phyloP scores from a whole-genome alignment of 805 yeast species.

The Ogataea nitratoaversa region DNA sequence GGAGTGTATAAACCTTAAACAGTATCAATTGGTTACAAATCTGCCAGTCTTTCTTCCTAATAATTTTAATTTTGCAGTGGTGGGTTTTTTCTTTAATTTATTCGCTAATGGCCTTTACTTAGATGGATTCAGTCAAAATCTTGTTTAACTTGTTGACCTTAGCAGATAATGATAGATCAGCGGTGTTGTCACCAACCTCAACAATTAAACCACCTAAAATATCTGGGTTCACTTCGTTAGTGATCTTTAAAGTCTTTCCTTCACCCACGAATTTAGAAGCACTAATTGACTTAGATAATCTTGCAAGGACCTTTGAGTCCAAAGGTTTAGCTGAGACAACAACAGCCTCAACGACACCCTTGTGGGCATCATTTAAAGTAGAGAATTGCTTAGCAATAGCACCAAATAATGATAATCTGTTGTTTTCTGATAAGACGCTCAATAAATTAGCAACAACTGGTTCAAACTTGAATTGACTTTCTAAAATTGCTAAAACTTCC shows the following conservation, averaged over 20 bases:
- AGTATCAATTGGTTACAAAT: no score
- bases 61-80: no score
- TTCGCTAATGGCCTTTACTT: no score
- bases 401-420: constrained; percentile 73
- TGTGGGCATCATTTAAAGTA: constrained; percentile 79
- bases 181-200: constrained; percentile 95
- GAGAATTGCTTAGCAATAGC: constrained; percentile 67
- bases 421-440: constrained; percentile 85
- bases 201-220: constrained; percentile 94
- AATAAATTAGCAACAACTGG: constrained; percentile 75
- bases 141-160: constrained; percentile 88
- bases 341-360: constrained; percentile 89
- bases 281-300: constrained; percentile 73
- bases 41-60: no score
- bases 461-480: constrained; percentile 49
- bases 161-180: constrained; percentile 82
- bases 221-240: constrained; percentile 81
- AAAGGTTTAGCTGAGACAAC: constrained; percentile 84
- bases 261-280: constrained; percentile 78
- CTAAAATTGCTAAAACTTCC: constrained; percentile 59
- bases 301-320: constrained; percentile 73
- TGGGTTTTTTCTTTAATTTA: no score
- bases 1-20: no score
- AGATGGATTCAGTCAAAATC: constrained; percentile 80
- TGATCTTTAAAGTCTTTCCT: constrained; percentile 80